Evolutionary conservation across 805 yeast genomes (phyloP).

Genomic region (Sporopachydermia quercuum): DNA sequence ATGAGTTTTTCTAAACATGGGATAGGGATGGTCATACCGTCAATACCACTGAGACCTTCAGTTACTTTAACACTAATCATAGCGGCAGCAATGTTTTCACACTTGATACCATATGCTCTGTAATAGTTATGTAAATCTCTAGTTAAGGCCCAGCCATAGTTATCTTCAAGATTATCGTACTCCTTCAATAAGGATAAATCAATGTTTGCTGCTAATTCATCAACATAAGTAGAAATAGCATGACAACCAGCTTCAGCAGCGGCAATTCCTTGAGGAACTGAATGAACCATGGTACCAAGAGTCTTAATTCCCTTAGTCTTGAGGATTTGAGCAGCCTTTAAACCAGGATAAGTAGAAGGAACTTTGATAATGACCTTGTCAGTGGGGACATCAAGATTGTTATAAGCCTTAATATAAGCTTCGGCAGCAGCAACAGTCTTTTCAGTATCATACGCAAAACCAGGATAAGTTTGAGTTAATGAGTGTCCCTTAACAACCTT

Average conservation of each 20-base stretch:
- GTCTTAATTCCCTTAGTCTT: conserved; percentile 14
- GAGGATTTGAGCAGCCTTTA: conserved; percentile 19
- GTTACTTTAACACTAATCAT: conserved; percentile 17
- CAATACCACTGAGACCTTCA: conserved; percentile 20
- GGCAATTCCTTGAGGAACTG: conserved; percentile 21
- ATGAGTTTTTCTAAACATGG: conserved; percentile 17
- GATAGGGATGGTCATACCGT: conserved; percentile 21
- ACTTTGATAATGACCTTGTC: conserved; percentile 20
- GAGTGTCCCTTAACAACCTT: conserved; percentile 27
- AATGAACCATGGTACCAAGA: conserved; percentile 23
- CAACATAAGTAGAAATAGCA: conserved; percentile 23
- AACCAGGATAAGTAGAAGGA: conserved; percentile 21
- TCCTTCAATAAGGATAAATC: conserved; percentile 15
- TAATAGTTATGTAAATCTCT: conserved; percentile 21
- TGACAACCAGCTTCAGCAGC: conserved; percentile 24
- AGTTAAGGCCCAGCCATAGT: conserved; percentile 18
- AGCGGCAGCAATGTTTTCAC: conserved; percentile 21
- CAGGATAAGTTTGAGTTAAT: conserved; percentile 28
- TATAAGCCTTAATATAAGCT: conserved; percentile 18
- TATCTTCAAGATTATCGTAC: conserved; percentile 12
- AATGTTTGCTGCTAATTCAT: conserved; percentile 14
- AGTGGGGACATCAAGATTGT: conserved; percentile 18
- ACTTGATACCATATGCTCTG: conserved; percentile 17
- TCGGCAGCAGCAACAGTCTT: conserved; percentile 15
- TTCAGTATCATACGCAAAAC: conserved; percentile 14